phyloP scores from a whole-genome alignment of 441 rosid genomes.

The Iberis amara region DNA sequence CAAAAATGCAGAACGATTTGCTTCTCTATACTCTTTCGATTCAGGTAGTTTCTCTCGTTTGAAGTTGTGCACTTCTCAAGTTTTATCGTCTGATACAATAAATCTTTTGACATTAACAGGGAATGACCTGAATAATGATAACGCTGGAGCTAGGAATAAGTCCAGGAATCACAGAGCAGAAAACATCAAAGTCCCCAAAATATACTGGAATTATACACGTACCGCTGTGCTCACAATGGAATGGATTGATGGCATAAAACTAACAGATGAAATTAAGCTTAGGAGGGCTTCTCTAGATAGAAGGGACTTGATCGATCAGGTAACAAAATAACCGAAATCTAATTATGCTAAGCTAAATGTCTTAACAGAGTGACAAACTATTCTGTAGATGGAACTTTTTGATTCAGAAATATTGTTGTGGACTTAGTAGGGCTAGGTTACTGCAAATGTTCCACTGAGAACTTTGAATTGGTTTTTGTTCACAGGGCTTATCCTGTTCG shows the following conservation, averaged over 20 bases:
- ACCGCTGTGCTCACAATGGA: constrained; percentile 95
- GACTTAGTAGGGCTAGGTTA: constrained; percentile 18
- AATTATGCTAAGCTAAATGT: constrained; percentile 1
- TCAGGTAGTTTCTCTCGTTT: constrained; percentile 43
- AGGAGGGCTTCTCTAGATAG: constrained; percentile 59
- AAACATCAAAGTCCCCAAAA: constrained; percentile 82
- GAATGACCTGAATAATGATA: constrained; percentile 34
- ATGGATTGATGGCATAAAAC: constrained; percentile 96
- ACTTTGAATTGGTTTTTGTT: constrained; percentile 17
- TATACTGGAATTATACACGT: constrained; percentile 78
- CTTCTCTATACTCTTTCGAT: constrained; percentile 59
- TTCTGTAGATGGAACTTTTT: constrained; percentile 5
- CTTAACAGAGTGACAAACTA: constrained; percentile 5
- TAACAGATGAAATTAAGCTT: constrained; percentile 68
- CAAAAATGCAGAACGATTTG: constrained; percentile 92
- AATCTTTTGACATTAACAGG: constrained; percentile 33
- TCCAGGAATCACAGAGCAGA: constrained; percentile 35
- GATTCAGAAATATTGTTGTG: neutral
- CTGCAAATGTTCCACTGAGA: constrained; percentile 12
- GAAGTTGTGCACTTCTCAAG: constrained; percentile 2
- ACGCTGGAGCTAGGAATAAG: constrained; percentile 31
- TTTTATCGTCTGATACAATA: neutral
- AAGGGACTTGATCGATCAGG: constrained; percentile 85
- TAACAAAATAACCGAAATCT: constrained; percentile 24
- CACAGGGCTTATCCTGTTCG: constrained; percentile 88